Evolutionary conservation across 2,329 filamentous ascomycete species (phyloP), one percentile per base, ranked within the genome.

Genomic region (Aspergillus alliaceus): DNA sequence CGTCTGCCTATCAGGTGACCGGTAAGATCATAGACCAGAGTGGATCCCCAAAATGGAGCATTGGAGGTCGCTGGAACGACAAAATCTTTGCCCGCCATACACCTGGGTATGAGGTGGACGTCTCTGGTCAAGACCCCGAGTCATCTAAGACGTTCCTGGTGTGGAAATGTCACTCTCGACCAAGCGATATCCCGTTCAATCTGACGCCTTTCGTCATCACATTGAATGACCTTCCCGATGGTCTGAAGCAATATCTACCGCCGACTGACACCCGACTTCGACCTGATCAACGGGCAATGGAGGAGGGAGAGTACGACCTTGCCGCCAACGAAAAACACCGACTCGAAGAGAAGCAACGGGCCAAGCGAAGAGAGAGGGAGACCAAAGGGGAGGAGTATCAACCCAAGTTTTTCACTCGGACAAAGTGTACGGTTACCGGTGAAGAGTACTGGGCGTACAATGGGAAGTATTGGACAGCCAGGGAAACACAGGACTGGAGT

Each of bases 221-320:
- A 0, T 88, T 99, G 63, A 99, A 99, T 76, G 91, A 93, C 64
- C 82, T 97, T 50, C 89, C 93, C 53, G 90, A 96, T n/a, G 80
- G 84, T n/a, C 82, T 99, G 18, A 80, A 78, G 51, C 85, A 88
- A 4, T 86, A 89, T 77, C 79, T 99, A 15, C 90, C 95, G 35
- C 95, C 95, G 0, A 99, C 95, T 0, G 95, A 99, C 73, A 96
- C 93, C 1, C 84, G 95, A n/a, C 80, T 96, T 31, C 84, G 95
- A 29, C 93, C 95, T 0, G 95, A 99, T 74, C 95, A 99, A 78
- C 84, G 95, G 11, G 95, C 95, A 2, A 99, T 99, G 95, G 95
- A 99, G 73, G 93, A 98, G 60, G 95, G 93, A n/a, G 86, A 93
- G 75, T 99, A 99, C 70, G 93, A 98, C 69, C 82, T 95, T 58